Percentiles rank a stretch among this genome's conserved stretches.
phyloP scores from a whole-genome alignment of 495 filamentous ascomycete species.

The Trichoderma orchidacearum region DNA sequence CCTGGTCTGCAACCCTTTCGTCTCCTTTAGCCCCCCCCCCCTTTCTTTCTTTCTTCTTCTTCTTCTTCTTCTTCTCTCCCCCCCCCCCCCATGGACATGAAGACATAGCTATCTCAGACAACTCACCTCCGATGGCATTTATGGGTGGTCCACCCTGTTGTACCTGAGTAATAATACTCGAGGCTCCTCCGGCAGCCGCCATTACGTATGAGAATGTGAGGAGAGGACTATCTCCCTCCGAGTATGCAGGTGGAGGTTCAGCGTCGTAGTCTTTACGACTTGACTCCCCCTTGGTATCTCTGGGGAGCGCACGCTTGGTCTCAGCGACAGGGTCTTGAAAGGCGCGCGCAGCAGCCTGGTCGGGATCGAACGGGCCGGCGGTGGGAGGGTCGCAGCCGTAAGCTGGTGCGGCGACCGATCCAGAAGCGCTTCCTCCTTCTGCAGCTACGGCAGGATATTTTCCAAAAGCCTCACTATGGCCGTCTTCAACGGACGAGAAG shows the following conservation, averaged over 20 bases:
- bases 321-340: conserved; percentile 50
- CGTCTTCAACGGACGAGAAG: conserved; percentile 33
- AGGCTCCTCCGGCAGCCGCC: conserved; percentile 89
- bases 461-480: conserved; percentile 12
- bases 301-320: conserved; percentile 70
- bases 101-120: not conserved
- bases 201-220: conserved; percentile 93
- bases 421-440: conserved; percentile 39
- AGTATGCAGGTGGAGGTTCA: conserved; percentile 92
- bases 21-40: not conserved
- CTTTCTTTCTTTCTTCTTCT: not conserved
- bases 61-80: not conserved
- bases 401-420: conserved; percentile 43
- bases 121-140: conserved; percentile 74
- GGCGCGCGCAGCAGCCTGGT: conserved; percentile 18
- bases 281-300: conserved; percentile 63
- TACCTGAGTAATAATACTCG: conserved; percentile 98
- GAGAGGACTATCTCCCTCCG: conserved; percentile 85
- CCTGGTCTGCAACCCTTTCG: not conserved
- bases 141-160: conserved; percentile 83
- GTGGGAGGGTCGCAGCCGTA: conserved; percentile 23
- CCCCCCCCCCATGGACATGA: conserved; percentile 5
- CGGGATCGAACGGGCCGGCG: conserved; percentile 16
- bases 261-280: conserved; percentile 59
- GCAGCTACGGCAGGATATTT: not conserved